These are phyloP conservation scores for Eucalyptus shirleyi DNA, from an alignment of 345 rosid species.

Conservation along the genomic window DNA sequence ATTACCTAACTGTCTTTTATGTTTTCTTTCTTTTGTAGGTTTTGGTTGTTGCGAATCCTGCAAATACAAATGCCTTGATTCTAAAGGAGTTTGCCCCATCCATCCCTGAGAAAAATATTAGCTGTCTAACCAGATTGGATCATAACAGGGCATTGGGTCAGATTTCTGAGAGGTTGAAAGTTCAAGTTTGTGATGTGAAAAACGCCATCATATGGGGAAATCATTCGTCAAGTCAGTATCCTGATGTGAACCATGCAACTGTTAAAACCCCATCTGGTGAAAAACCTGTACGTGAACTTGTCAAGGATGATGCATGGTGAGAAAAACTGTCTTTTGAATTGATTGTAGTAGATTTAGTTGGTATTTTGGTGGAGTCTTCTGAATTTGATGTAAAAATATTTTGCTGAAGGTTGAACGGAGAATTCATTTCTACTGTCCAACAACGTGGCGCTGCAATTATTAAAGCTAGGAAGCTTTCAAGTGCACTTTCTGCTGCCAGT, in stretches of 20 bases:
- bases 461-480: conserved; percentile 89
- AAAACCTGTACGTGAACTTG: conserved; percentile 71
- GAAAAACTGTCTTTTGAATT: background rate
- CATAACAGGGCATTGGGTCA: conserved; percentile 99
- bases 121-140: conserved; percentile 91
- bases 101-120: conserved; percentile 86
- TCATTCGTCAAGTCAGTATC: conserved; percentile 95
- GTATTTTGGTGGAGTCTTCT: background rate
- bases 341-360: too few relatives aligned
- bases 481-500: conserved; percentile 99
- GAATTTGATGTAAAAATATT: background rate
- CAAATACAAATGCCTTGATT: conserved; percentile 97
- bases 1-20: background rate
- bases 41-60: conserved; percentile 97
- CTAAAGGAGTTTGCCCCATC: conserved; percentile 96
- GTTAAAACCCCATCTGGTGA: conserved; percentile 63
- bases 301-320: conserved; percentile 82
- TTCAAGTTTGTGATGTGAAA: conserved; percentile 87
- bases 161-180: conserved; percentile 78
- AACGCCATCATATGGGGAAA: conserved; percentile 97
- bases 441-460: conserved; percentile 99
- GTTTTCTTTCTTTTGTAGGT: conserved; percentile 36
- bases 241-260: conserved; percentile 97
- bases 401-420: conserved; percentile 61
- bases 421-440: conserved; percentile 81